Evolutionary conservation across 1,139 yeast genomes (phyloP).

Genomic region (Candida pseudoviswanathii): DNA sequence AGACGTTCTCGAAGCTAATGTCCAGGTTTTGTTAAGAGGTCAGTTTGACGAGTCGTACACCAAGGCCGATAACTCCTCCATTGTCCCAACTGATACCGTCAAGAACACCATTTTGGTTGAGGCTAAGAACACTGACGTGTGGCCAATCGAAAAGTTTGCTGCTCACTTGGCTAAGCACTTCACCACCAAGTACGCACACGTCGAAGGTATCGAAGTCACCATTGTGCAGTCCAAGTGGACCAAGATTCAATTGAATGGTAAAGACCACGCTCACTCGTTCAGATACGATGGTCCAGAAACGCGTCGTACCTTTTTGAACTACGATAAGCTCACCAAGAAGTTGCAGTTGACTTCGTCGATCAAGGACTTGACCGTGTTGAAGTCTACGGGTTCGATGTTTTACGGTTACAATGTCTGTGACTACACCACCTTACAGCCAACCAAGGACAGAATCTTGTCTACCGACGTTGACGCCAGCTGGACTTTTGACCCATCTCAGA

Average conservation of each 20-base stretch:
- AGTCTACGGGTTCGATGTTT: constrained; percentile 94
- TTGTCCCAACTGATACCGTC: constrained; percentile 93
- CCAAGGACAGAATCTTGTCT: constrained; percentile 80
- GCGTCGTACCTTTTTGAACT: constrained; percentile 60
- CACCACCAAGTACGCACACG: constrained; percentile 71
- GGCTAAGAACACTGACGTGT: constrained; percentile 77
- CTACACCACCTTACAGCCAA: constrained; percentile 82
- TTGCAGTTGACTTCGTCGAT: constrained; percentile 68
- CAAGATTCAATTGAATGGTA: constrained; percentile 65
- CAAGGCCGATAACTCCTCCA: constrained; percentile 80
- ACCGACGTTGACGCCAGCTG: constrained; percentile 83
- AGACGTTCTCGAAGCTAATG: constrained; percentile 84
- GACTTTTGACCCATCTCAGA: constrained; percentile 56
- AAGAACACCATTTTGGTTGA: constrained; percentile 83
- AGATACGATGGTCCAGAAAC: constrained; percentile 82
- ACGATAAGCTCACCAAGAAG: constrained; percentile 47
- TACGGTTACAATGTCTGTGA: constrained; percentile 85
- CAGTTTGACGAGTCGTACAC: constrained; percentile 80
- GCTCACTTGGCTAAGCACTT: constrained; percentile 84
- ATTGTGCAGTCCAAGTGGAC: constrained; percentile 80
- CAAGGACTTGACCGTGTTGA: constrained; percentile 82
- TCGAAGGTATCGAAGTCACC: constrained; percentile 66
- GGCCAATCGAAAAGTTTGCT: constrained; percentile 92
- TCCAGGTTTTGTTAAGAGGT: constrained; percentile 73
- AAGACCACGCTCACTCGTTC: constrained; percentile 80